Evolutionary conservation across 176 grass and related monocot genomes (phyloP).

Genomic region (Sorghum bicolor): DNA sequence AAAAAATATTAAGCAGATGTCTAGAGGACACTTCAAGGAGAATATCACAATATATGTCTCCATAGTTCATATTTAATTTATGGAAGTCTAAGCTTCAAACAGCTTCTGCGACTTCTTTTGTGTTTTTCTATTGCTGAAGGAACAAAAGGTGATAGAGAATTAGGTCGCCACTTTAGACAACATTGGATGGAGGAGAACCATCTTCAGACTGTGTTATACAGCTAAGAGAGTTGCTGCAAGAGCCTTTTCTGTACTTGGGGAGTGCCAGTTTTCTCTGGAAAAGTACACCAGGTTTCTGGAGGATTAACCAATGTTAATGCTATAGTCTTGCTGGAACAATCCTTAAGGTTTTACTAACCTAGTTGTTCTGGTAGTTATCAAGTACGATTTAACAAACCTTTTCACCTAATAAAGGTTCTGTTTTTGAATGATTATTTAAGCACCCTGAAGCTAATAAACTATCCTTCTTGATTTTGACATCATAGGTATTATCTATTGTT

Average conservation of each 20-base stretch:
- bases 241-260: slow-evolving; percentile 11
- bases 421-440: slow-evolving; percentile 20
- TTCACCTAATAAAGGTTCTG: slow-evolving; percentile 42
- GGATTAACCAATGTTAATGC: slow-evolving; percentile 19
- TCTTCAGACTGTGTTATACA: slow-evolving; percentile 33
- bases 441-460: slow-evolving; percentile 38
- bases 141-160: slow-evolving; percentile 29
- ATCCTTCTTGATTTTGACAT: slow-evolving; percentile 13
- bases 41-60: background rate
- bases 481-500: background rate
- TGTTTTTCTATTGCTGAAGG: slow-evolving; percentile 7
- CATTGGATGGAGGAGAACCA: slow-evolving; percentile 39
- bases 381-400: slow-evolving; percentile 19
- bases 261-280: slow-evolving; percentile 17
- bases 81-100: background rate
- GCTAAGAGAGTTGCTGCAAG: slow-evolving; percentile 8
- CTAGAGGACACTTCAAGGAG: background rate
- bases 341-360: slow-evolving; percentile 6
- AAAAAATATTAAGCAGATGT: background rate
- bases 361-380: slow-evolving; percentile 17
- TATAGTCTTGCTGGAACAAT: background rate
- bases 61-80: slow-evolving; percentile 13
- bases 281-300: slow-evolving; percentile 20
- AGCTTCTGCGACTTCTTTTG: slow-evolving; percentile 11
- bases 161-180: slow-evolving; percentile 28